Evolutionary conservation across 2,329 filamentous ascomycete species (phyloP).

Genomic region (Epichloe brachyelytri): DNA sequence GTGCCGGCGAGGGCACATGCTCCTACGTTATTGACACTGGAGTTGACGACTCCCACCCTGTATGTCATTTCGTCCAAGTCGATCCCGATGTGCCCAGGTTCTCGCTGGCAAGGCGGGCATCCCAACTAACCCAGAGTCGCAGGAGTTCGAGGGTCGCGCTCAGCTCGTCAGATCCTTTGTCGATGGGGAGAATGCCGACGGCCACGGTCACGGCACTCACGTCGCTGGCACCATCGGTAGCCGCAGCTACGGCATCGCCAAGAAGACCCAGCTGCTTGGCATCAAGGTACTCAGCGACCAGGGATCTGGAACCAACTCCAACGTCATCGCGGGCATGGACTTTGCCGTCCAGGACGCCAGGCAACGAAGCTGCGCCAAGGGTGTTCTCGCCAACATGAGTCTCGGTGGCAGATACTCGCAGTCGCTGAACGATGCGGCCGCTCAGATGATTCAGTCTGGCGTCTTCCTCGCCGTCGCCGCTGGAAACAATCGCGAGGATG

Average conservation of each 20-base stretch:
- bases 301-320: slow-evolving; percentile 22
- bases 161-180: slow-evolving; percentile 17
- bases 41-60: slow-evolving; percentile 22
- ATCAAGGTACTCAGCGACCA: slow-evolving; percentile 31
- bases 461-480: slow-evolving; percentile 43
- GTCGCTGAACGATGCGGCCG: slow-evolving; percentile 38
- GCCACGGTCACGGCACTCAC: slow-evolving; percentile 11
- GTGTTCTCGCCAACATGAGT: slow-evolving; percentile 43
- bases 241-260: slow-evolving; percentile 25
- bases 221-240: slow-evolving; percentile 19
- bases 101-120: not conserved
- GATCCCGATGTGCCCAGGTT: no score
- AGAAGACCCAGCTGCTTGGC: slow-evolving; percentile 28
- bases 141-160: slow-evolving; percentile 22
- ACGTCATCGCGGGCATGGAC: slow-evolving; percentile 32
- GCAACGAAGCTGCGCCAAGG: slow-evolving; percentile 26
- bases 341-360: slow-evolving; percentile 25
- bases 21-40: slow-evolving; percentile 34
- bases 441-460: slow-evolving; percentile 29
- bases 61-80: slow-evolving; percentile 24
- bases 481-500: slow-evolving; percentile 35
- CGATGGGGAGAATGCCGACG: slow-evolving; percentile 12
- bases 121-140: slow-evolving; percentile 20
- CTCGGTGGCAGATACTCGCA: slow-evolving; percentile 34
- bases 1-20: slow-evolving; percentile 26